Conservation (phyloP, 108 stramenopile genomes). For the Aurantiochytrium sp. region DNA sequence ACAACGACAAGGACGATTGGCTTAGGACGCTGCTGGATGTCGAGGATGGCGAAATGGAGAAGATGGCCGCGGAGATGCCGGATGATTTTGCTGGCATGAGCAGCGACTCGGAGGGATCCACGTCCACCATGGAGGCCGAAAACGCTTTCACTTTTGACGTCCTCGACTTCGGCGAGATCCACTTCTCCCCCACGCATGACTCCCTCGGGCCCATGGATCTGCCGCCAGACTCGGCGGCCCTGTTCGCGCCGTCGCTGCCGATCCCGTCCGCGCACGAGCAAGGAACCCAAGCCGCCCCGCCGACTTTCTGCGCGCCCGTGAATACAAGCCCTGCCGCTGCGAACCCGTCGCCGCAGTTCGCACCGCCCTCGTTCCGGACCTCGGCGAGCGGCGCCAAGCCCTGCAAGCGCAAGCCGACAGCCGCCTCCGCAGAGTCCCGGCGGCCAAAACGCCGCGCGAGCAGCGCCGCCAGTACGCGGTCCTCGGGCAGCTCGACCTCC, state of each 20-base stretch:
- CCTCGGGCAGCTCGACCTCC: neutral
- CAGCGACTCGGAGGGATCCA: slow-evolving; percentile 9
- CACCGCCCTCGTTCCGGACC: neutral
- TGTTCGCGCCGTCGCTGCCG: no score
- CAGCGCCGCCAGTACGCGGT: neutral
- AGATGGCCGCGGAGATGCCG: no score
- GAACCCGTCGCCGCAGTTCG: neutral
- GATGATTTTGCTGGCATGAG: neutral
- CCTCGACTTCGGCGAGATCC: neutral
- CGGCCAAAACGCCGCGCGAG: neutral
- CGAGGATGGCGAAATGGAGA: no score
- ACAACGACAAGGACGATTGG: no score
- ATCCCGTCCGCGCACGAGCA: no score
- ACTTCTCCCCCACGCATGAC: no score
- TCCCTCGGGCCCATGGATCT: no score
- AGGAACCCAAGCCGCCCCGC: no score
- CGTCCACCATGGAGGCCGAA: neutral
- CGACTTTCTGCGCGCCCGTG: no score
- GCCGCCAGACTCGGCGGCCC: no score
- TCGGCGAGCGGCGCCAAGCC: neutral
- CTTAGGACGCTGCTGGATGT: no score
- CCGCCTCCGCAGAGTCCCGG: neutral
- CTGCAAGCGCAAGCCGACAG: neutral
- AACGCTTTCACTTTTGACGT: no score
- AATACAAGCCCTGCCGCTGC: neutral